Percentiles rank a stretch among this genome's conserved stretches.
phyloP scores from a whole-genome alignment of 306 rosid genomes.

The Sophora flavescens region DNA sequence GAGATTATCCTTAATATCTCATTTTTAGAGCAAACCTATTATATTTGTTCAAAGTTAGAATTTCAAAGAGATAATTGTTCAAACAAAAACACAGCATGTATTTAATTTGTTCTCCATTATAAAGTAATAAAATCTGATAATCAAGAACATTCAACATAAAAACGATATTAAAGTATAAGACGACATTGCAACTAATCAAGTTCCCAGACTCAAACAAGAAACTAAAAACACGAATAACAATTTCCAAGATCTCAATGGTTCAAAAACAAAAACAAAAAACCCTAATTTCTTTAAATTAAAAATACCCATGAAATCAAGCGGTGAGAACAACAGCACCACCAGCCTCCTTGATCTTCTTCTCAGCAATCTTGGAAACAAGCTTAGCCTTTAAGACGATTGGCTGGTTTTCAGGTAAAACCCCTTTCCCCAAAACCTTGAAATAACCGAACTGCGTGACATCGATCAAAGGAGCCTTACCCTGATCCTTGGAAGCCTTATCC shows the following conservation, averaged over 20 bases:
- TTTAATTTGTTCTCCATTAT: not conserved
- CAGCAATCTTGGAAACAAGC: slow-evolving; percentile 74
- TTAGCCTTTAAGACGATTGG: slow-evolving; percentile 79
- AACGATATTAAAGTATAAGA: slow-evolving; percentile 12
- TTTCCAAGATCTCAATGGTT: not conserved
- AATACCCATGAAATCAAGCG: slow-evolving; percentile 54
- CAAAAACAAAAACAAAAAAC: not conserved
- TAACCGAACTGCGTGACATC: slow-evolving; percentile 74
- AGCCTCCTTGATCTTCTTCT: slow-evolving; percentile 83
- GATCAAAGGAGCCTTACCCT: slow-evolving; percentile 56
- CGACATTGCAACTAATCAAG: slow-evolving; percentile 29
- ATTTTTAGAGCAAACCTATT: no score
- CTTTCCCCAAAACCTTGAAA: slow-evolving; percentile 84
- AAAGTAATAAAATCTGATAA: not conserved
- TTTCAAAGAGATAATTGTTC: not conserved
- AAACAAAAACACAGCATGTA: not conserved
- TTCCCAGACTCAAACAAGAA: not conserved
- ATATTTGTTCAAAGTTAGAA: no score
- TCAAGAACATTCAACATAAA: slow-evolving; percentile 17
- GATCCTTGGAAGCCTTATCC: slow-evolving; percentile 65
- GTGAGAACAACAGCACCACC: slow-evolving; percentile 85
- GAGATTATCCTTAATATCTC: no score
- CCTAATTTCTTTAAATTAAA: not conserved
- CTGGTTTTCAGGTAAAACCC: slow-evolving; percentile 66
- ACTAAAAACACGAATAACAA: not conserved